Evolutionary conservation across 805 yeast species (phyloP), one percentile per base, ranked within the genome.

Genomic region (Saccharomycopsis fibuligera): DNA sequence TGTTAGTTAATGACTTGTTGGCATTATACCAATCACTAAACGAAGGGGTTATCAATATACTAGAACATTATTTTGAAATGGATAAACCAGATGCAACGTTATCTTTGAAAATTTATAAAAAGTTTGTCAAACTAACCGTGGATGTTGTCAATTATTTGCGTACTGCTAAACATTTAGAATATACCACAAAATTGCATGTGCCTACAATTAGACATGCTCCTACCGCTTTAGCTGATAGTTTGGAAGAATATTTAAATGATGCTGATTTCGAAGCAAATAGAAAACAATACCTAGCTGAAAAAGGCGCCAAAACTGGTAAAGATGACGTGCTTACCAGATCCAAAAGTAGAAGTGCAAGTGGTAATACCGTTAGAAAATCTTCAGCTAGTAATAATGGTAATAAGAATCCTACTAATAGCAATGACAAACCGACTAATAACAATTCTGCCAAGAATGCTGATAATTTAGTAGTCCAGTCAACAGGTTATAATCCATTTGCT

Each of bases 131-230:
- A 51, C 79, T 88, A 61, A 93, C 98, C 2, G 81, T 81, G 47
- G 83, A 81, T 60, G 98, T 91, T 8, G 93, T 93, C 25, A 83
- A 81, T 57, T 93, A 85, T 64, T 73, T 93, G 59, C 79, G 95
- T 58, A 80, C 84, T 14, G 99, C 98, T 3, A 91, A 93, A 61
- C 88, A 84, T 62, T 71, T 87, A 56, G 96, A 87, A 65, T 78
- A 81, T 60, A 78, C 89, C 10, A 89, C 97, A 2, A 89, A 89
- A 59, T 70, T 91, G 56, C 90, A 83, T 59, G 96, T 93, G 30
- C 99, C 99, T 33, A 90, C 96, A 12, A 90, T 93, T 53, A 87
- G 87, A 62, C 99, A 93, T 66, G 98, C 98, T 1, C 97, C 97
- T 21, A 90, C 97, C 2, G 93, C 96, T 23, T 73, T 93, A 55